phyloP scores from a whole-genome alignment of 108 stramenopile species.

The Chaetoceros tenuissimus region DNA sequence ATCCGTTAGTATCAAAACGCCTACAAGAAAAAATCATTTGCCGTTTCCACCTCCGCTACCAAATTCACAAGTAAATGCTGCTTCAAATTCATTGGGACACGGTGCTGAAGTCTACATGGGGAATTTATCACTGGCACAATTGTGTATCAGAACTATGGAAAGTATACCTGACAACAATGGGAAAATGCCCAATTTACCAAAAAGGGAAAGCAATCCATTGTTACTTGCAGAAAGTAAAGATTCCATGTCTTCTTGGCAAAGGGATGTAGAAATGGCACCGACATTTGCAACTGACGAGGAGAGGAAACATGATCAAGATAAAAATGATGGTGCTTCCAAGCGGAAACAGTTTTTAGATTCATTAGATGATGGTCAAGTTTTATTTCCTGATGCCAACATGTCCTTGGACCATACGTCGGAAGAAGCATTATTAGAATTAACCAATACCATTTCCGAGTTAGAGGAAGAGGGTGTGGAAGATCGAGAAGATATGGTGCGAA shows the following conservation, averaged over 20 bases:
- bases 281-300: not conserved
- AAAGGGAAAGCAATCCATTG: not conserved
- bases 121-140: slow-evolving; percentile 17
- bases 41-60: not conserved
- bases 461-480: not conserved
- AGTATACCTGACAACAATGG: not conserved
- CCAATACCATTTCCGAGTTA: not conserved
- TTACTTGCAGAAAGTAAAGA: not conserved
- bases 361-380: not conserved
- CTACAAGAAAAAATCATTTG: not conserved
- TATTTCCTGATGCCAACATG: not conserved
- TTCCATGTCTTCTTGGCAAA: not conserved
- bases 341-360: not conserved
- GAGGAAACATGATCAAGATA: slow-evolving; percentile 1
- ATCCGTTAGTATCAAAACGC: not conserved
- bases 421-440: too few relatives aligned
- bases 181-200: slow-evolving; percentile 3
- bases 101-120: slow-evolving; percentile 29
- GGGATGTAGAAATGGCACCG: not conserved
- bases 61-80: too few relatives aligned
- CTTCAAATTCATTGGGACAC: slow-evolving; percentile 1
- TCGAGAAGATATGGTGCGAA: not conserved
- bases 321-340: not conserved
- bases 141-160: slow-evolving; percentile 26
- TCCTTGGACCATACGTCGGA: too few relatives aligned